These are phyloP conservation scores for Mycena sp. DNA, from an alignment of 1,284 basidiomycete species.

Conservation along the genomic window DNA sequence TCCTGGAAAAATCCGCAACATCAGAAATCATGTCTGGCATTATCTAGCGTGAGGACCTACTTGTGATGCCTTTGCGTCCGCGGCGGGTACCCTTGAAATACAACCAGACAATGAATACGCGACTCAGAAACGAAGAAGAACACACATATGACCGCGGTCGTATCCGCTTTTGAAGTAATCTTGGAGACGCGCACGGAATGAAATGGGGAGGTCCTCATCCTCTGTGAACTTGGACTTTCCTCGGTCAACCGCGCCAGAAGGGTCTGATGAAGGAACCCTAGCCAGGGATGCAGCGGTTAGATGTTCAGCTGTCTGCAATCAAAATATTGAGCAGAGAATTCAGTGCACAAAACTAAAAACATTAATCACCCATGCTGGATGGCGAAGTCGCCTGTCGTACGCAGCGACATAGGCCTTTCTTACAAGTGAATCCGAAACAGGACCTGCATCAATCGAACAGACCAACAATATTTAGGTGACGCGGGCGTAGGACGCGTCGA, in stretches of 20 bases:
- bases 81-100: conserved; percentile 87
- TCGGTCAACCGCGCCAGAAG: conserved; percentile 66
- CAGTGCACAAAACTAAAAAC: too few species aligned
- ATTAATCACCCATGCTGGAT: conserved; percentile 93
- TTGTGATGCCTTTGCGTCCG: conserved; percentile 92
- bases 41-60: conserved; percentile 42
- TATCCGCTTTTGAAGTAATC: conserved; percentile 97
- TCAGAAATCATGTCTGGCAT: background rate
- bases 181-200: conserved; percentile 87
- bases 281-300: conserved; percentile 79
- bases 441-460: conserved; percentile 62
- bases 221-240: conserved; percentile 88
- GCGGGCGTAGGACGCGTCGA: conserved; percentile 1
- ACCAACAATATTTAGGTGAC: background rate
- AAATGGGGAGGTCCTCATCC: conserved; percentile 79
- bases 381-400: conserved; percentile 91
- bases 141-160: conserved; percentile 96
- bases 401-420: conserved; percentile 88
- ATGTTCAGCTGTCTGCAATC: conserved; percentile 87
- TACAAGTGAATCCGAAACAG: conserved; percentile 82
- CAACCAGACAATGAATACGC: background rate
- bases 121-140: conserved; percentile 24
- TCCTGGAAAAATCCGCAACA: conserved; percentile 52
- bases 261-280: conserved; percentile 46
- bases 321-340: too few species aligned